These are phyloP conservation scores for Trypanosoma melophagium DNA, from an alignment of 208 protist species.

Conservation along the genomic window DNA sequence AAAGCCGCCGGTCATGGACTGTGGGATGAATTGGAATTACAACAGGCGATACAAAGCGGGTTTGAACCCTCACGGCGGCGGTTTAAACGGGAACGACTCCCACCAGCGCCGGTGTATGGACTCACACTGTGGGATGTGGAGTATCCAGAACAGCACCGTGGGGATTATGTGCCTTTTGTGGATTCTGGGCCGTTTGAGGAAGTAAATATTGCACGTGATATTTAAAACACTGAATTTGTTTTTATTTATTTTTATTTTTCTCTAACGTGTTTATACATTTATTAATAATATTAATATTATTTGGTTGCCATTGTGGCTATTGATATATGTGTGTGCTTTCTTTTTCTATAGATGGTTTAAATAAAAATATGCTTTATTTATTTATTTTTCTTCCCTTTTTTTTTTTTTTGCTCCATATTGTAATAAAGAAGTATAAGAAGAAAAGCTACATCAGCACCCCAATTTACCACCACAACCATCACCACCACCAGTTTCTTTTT, in stretches of 20 bases:
- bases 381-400: conserved; percentile 17
- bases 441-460: too few relatives aligned
- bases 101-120: conserved; percentile 73
- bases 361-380: conserved; percentile 6
- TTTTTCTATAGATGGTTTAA: conserved; percentile 12
- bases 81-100: conserved; percentile 66
- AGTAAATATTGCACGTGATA: conserved; percentile 41
- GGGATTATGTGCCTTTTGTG: conserved; percentile 70
- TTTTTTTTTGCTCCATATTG: conserved; percentile 16
- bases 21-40: conserved; percentile 83
- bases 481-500: too few relatives aligned
- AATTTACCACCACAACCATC: too few relatives aligned
- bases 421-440: conserved; percentile 1
- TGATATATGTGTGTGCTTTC: background rate
- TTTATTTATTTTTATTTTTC: conserved; percentile 13
- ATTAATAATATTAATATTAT: too few relatives aligned
- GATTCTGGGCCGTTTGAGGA: conserved; percentile 79
- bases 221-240: conserved; percentile 21
- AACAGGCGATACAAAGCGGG: conserved; percentile 62
- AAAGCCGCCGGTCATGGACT: conserved; percentile 74
- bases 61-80: conserved; percentile 79
- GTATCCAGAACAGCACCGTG: conserved; percentile 62
- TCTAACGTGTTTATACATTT: background rate
- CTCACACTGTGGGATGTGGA: conserved; percentile 88
- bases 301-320: background rate